phyloP scores from a whole-genome alignment of 2,329 filamentous ascomycete genomes.

The Fusarium praegraminearum region DNA sequence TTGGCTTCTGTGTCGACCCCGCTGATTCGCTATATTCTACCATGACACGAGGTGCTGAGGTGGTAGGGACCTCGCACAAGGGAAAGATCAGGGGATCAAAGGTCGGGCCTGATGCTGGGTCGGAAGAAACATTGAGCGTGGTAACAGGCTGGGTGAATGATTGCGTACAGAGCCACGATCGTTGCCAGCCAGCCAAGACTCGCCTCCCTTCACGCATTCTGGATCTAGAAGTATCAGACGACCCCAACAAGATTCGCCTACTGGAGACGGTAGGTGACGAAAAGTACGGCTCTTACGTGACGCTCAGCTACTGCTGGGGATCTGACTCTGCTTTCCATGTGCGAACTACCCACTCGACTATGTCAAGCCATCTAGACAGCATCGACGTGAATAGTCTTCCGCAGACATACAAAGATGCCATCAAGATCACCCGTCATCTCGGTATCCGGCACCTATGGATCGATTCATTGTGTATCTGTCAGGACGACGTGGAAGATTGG shows the following conservation, averaged over 20 bases:
- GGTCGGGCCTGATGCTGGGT: not conserved
- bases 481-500: conserved; percentile 28
- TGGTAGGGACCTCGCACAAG: rapidly evolving
- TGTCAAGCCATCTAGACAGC: not conserved
- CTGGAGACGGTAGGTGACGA: not conserved
- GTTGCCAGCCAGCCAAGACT: not conserved
- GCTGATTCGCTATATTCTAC: not conserved
- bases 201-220: conserved; percentile 17
- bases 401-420: conserved; percentile 22
- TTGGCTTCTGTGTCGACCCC: conserved; percentile 22
- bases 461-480: conserved; percentile 25
- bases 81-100: not conserved
- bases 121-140: rapidly evolving
- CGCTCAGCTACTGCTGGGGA: conserved; percentile 32
- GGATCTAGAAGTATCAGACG: not conserved
- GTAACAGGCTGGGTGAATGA: not conserved
- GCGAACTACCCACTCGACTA: not conserved
- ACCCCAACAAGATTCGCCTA: not conserved
- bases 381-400: not conserved
- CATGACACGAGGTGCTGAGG: rapidly evolving
- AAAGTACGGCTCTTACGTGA: not conserved
- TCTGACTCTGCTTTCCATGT: not conserved
- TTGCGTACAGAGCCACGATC: conserved; percentile 1
- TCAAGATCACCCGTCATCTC: conserved; percentile 16
- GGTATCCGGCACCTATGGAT: conserved; percentile 24